Evolutionary conservation across 2,329 filamentous ascomycete species (phyloP), one percentile per base, ranked within the genome.

Genomic region (Penicillium oxalicum): DNA sequence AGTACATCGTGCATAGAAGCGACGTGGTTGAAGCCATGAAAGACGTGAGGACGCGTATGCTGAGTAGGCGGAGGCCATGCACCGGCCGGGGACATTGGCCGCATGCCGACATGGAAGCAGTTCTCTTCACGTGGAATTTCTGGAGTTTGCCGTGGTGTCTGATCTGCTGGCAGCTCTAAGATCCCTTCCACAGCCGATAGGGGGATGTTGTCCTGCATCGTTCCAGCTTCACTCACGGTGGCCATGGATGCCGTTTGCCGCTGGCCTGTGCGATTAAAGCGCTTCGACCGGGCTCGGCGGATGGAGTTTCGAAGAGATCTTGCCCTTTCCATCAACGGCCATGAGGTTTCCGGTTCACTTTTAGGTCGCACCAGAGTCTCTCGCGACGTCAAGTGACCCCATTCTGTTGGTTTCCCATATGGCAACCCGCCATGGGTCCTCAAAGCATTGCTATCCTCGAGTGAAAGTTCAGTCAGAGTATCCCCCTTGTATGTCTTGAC

Each of bases 81-180:
- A 12, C 55, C 68, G 13, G 46, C 56, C 9, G 56, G 62, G 25
- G 62, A 66, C 4, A 62, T 46, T 6, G 61, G 61, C 6, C 60
- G 61, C 46, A 61, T 64, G 12, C 55, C 58, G n/a, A 59, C 43
- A 35, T 59, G 53, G 9, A 57, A 57, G 2, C 52, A 56, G 24
- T 48, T 45, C 25, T 52, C 52, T 9, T 61, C 58, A 5, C 61
- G 52, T 27, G 62, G 61, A 24, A 57, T 59, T 37, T 70, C 69
- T 13, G 67, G 66, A 2, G 66, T 69, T 13, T 64, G 62, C 18
- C 63, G 58, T 2, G 69, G 65, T 2, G 67, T 70, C n/a, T 57
- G 64, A 43, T 71, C 68, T 18, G 69, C 56, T 36, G 61, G 66
- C 36, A 67, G 55, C 45, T 65, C 64, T 11, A 68, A 52, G 9